These are phyloP conservation scores for Colletotrichum chrysophilum DNA, from an alignment of 2,329 filamentous ascomycete genomes.

Conservation along the genomic window DNA sequence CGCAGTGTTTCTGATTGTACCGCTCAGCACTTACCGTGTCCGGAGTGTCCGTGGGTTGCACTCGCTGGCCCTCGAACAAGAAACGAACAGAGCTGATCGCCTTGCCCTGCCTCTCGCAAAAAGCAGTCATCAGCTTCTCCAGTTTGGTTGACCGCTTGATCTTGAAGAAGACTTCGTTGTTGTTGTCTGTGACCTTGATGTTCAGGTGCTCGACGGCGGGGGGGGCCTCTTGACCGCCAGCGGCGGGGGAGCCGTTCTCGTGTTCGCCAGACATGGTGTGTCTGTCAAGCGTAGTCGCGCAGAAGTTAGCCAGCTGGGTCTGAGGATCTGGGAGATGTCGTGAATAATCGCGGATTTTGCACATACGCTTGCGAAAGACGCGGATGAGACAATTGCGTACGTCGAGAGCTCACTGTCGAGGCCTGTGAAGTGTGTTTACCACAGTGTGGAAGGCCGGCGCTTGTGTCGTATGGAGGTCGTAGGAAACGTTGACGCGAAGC, in stretches of 20 bases:
- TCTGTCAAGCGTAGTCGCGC: neutral
- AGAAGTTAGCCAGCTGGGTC: neutral
- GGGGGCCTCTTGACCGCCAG: constrained; percentile 41
- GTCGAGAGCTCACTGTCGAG: neutral
- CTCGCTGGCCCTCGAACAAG: constrained; percentile 93
- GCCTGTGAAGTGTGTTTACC: neutral
- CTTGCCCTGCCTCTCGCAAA: constrained; percentile 96
- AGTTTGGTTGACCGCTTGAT: constrained; percentile 97
- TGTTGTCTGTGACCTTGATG: constrained; percentile 99
- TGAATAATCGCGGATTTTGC: neutral
- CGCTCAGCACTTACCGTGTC: constrained; percentile 74
- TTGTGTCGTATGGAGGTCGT: neutral
- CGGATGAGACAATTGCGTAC: neutral
- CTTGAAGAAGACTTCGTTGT: constrained; percentile 99
- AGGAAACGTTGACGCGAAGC: neutral
- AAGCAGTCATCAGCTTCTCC: constrained; percentile 98
- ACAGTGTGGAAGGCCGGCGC: neutral
- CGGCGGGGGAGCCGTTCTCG: constrained; percentile 51
- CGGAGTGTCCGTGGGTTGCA: constrained; percentile 87
- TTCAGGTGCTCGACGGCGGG: constrained; percentile 83
- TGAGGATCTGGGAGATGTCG: neutral
- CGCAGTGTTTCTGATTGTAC: neutral
- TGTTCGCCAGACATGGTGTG: constrained; percentile 56
- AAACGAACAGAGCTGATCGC: constrained; percentile 84
- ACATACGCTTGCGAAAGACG: neutral